Percentiles rank a stretch among this genome's conserved stretches.
Conservation (phyloP, 208 protist species). For the Leishmania aethiopica region DNA sequence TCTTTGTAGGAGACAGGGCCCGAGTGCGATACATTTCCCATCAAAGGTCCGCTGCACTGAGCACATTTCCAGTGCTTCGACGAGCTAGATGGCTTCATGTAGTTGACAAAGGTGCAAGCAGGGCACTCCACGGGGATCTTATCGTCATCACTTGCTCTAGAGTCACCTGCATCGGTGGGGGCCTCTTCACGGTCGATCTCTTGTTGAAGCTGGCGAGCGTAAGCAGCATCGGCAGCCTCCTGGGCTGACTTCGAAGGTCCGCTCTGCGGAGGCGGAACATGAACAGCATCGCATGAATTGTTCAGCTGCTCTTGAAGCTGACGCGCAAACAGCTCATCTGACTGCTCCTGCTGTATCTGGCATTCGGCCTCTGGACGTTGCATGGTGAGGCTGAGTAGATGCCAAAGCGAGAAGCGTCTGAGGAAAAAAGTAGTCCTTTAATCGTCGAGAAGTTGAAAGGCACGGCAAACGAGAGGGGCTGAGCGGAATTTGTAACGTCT, state of each 20-base stretch:
- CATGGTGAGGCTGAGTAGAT: conserved; percentile 6
- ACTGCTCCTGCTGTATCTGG: conserved; percentile 54
- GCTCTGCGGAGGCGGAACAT: neutral
- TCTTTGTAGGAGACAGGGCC: conserved; percentile 10
- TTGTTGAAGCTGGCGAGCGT: conserved; percentile 39
- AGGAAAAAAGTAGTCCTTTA: neutral
- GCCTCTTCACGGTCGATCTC: conserved; percentile 32
- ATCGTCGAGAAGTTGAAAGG: neutral
- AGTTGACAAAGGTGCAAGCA: conserved; percentile 69
- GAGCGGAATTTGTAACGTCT: neutral
- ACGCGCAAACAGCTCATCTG: conserved; percentile 58
- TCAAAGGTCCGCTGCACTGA: conserved; percentile 54
- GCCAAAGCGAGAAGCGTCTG: neutral
- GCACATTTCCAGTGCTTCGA: conserved; percentile 48
- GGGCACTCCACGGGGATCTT: conserved; percentile 42
- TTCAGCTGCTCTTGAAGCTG: conserved; percentile 70
- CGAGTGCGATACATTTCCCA: conserved; percentile 5
- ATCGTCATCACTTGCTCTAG: neutral
- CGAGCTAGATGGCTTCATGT: conserved; percentile 36
- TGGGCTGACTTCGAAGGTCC: neutral
- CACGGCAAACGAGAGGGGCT: neutral
- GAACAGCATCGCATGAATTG: neutral
- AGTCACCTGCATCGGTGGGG: neutral
- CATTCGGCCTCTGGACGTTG: conserved; percentile 35
- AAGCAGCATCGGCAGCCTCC: conserved; percentile 32